Conservation (phyloP, 2,329 filamentous ascomycete genomes). For the Alternaria hordeiaustralica region DNA sequence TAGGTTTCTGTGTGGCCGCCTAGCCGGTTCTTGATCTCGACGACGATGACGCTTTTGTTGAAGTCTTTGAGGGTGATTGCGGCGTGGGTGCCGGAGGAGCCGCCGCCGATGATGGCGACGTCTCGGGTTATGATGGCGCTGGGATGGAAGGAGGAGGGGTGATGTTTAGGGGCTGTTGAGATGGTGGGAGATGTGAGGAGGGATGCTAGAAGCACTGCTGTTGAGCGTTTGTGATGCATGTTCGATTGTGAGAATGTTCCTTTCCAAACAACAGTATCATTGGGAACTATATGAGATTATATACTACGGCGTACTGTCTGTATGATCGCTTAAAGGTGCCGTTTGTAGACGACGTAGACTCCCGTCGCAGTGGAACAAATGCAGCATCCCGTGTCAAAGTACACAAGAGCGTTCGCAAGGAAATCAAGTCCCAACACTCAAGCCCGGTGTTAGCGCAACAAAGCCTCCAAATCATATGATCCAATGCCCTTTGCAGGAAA, state of each 20-base stretch:
- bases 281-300: not conserved
- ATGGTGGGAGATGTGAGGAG: not conserved
- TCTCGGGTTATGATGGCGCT: conserved; percentile 22
- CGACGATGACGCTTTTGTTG: conserved; percentile 47
- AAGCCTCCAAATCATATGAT: not conserved
- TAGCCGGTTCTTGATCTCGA: conserved; percentile 50
- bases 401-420: not conserved
- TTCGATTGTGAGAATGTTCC: too few species aligned
- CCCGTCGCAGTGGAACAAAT: not conserved
- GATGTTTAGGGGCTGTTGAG: not conserved
- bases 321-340: not conserved
- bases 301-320: not conserved
- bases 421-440: not conserved
- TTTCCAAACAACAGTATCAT: not conserved
- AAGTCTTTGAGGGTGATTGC: conserved; percentile 50
- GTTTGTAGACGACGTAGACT: not conserved
- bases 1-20: conserved; percentile 61
- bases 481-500: not conserved
- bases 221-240: not conserved
- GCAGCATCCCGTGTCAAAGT: not conserved
- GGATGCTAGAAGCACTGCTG: not conserved
- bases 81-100: conserved; percentile 50
- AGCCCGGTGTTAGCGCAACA: not conserved
- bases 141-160: not conserved
- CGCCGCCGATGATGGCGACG: conserved; percentile 53